Conservation (phyloP, 345 rosid species). For the Draba incana region DNA sequence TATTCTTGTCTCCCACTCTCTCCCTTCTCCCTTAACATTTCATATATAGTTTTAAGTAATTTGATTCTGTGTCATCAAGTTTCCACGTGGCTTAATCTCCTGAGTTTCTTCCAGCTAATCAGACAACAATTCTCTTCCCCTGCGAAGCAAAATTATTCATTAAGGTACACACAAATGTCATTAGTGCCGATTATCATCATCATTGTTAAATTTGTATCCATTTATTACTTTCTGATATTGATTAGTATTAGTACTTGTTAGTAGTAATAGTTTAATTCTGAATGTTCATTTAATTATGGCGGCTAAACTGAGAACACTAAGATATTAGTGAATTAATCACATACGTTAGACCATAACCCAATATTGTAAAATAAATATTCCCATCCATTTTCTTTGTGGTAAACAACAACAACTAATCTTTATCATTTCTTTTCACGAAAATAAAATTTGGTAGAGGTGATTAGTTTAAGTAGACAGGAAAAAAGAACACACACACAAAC, state of each 20-base stretch:
- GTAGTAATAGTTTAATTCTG: slow-evolving; percentile 4
- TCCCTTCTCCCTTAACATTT: not conserved
- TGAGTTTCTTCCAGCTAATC: slow-evolving; percentile 38
- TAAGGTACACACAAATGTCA: slow-evolving; percentile 30
- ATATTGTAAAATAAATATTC: slow-evolving; percentile 20
- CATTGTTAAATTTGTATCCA: not conserved
- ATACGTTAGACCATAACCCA: slow-evolving; percentile 37
- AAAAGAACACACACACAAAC: not conserved
- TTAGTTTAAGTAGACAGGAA: slow-evolving; percentile 46
- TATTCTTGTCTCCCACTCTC: slow-evolving; percentile 40
- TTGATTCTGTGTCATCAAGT: slow-evolving; percentile 23
- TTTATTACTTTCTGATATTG: not conserved
- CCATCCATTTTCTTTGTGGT: slow-evolving; percentile 28
- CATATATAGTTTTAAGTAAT: not conserved
- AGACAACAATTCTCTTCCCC: slow-evolving; percentile 36
- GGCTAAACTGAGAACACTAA: slow-evolving; percentile 31
- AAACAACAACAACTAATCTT: slow-evolving; percentile 26
- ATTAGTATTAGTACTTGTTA: not conserved
- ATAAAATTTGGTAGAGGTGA: slow-evolving; percentile 20
- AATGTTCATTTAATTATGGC: slow-evolving; percentile 11
- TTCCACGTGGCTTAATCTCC: slow-evolving; percentile 33
- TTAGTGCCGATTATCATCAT: not conserved
- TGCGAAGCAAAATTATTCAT: slow-evolving; percentile 13
- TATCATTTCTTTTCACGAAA: not conserved
- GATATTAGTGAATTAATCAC: slow-evolving; percentile 40